Percentiles rank a stretch among this genome's conserved stretches.
Conservation (phyloP, 306 rosid genomes). For the Prunus fruticosa region DNA sequence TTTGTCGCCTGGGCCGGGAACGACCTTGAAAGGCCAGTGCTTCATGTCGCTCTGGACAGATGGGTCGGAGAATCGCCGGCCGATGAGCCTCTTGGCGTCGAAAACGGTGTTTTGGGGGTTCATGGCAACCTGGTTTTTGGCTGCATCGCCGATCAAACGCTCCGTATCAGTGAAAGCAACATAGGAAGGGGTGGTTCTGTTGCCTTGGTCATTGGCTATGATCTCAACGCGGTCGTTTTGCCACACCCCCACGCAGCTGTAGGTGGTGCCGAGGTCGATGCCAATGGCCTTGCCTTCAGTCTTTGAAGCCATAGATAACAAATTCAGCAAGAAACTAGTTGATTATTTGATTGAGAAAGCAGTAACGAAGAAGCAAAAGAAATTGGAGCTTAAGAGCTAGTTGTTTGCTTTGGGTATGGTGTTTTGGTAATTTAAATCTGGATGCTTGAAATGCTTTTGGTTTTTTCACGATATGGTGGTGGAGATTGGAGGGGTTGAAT, state of each 20-base stretch:
- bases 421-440: neutral
- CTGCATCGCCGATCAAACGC: slow-evolving; percentile 47
- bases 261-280: slow-evolving; percentile 55
- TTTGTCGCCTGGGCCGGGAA: slow-evolving; percentile 39
- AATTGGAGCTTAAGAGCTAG: neutral
- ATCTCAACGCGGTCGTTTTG: slow-evolving; percentile 56
- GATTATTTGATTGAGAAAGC: neutral
- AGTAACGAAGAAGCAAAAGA: neutral
- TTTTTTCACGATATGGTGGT: neutral
- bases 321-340: neutral
- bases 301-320: slow-evolving; percentile 37
- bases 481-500: neutral
- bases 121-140: slow-evolving; percentile 58
- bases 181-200: slow-evolving; percentile 50
- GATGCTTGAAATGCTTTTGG: neutral
- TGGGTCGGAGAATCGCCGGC: slow-evolving; percentile 35
- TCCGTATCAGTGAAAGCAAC: slow-evolving; percentile 49
- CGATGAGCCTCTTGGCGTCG: slow-evolving; percentile 46
- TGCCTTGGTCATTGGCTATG: slow-evolving; percentile 53
- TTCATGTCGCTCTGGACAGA: slow-evolving; percentile 39
- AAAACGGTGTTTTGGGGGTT: slow-evolving; percentile 50
- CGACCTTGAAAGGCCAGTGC: slow-evolving; percentile 47
- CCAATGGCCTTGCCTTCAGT: slow-evolving; percentile 39
- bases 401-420: neutral
- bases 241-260: slow-evolving; percentile 56